Base-by-base conservation (phyloP, 2,329 filamentous ascomycete species). In the Botrytis tulipae region DNA sequence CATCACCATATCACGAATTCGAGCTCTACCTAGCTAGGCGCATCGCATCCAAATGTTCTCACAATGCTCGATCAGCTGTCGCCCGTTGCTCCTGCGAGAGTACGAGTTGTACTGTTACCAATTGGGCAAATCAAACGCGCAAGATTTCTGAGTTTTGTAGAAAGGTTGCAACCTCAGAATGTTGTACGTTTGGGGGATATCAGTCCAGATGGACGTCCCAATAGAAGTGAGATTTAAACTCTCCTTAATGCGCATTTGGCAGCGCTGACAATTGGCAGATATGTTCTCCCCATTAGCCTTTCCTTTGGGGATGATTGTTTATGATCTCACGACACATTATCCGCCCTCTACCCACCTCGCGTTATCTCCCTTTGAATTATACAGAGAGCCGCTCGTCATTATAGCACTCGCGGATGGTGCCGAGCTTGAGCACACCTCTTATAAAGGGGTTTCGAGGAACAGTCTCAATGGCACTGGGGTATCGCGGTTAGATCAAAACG, bases 241-340 rank as follows among this genome's bases (percentile, higher is more conserved):
- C 42, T 54, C 20, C 37, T 63, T 46, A 14, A 22, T 73, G 25
- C 16, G 37, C 32, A 44, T 37, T 62, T 61, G 71, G 68, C 18
- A 35, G 44, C 72, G 71, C 78, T 81, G 72, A 80, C 71, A 20
- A 63, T 76, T 71, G 75, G 71, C 82, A 97, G 94, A 94, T 83
- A 95, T 96, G 91, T 98, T 98, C 83, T 97, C 94, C 74, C 95
- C 95, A 59, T 85, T 96, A 79, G 93, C 92, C 22, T 97, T 96
- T 82, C 94, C 94, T 18, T 89, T 91, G 78, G 95, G 95, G 75
- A 90, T 91, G 79, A 92, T 98, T 75, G 87, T 98, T 79, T 98
- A 96, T 86, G 92, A 97, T 81, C 88, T 98, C 75, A 91, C 92
- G 73, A 94, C 93, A 75, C 91, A 94, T 79, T 86, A 92, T 72